Evolutionary conservation across 164 flowering plant genomes (phyloP), one percentile per base, ranked within the genome.

Genomic region (Cinnamomum micranthum): DNA sequence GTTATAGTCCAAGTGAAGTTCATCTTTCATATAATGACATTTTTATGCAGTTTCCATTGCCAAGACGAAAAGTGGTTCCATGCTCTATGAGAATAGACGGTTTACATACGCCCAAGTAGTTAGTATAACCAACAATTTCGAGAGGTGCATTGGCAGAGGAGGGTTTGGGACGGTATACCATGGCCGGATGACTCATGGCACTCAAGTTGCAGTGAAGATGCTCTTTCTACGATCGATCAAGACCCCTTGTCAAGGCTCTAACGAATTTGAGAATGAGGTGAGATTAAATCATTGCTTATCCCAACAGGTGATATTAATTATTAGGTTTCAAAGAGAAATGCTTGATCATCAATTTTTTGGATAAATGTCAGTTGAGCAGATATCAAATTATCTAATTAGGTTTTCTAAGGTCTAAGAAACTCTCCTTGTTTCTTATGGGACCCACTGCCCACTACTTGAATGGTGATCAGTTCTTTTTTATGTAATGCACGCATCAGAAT

Each of bases 171-270:
- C 73, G 2, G 89, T 86, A 7, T 88, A 84, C 71, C 82, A 77
- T 75, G 91, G 91, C 50, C 22, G 33, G 64, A 15, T 82, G 71
- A 60, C 68, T 6, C 80, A 85, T 68, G 82, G 74, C 23, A 73
- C 72, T 19, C 77, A 77, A 58, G 87, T 86, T 50, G 88, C 90
- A 15, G 89, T 89, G 0, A 87, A 89, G 77, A 79, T 87, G 78
- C 80, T 87, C 17, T 85, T 86, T 60, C 68, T 63, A 24, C 71
- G 78, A 24, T 84, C 87, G 20, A 35, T 35, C 41, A 35, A 35
- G 41, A 2, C 41, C 41, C 7, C 41, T 35, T 22, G 50, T 41
- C 84, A 84, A 70, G 89, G 88, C 1, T 81, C 72, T 23, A 79
- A 78, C 19, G 74, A 83, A 67, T 88, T 88, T 35, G 71, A 28